A percentile compares a stretch with the other conserved stretches of the same genome.
Conservation (phyloP, 1,284 basidiomycete genomes). For the Cryptococcus wingfieldii region DNA sequence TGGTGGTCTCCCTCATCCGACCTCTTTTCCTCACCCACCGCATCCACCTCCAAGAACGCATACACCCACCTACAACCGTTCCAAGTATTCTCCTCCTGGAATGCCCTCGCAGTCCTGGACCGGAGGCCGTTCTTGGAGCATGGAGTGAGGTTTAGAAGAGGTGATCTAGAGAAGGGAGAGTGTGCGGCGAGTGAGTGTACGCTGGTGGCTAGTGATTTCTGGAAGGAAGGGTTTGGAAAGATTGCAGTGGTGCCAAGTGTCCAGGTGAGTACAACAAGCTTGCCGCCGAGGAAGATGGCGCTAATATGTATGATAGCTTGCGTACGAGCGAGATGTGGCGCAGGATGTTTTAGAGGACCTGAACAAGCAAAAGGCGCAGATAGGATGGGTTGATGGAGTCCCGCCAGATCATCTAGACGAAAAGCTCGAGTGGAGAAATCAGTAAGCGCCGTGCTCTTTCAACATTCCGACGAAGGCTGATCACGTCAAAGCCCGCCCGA, state of each 20-base stretch:
- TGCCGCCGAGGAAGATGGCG: neutral
- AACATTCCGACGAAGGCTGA: neutral
- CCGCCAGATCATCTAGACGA: slow-evolving; percentile 25
- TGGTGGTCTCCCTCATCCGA: slow-evolving; percentile 45
- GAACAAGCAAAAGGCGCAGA: slow-evolving; percentile 14
- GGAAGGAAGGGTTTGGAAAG: slow-evolving; percentile 38
- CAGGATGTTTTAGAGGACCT: slow-evolving; percentile 28
- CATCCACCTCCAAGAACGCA: slow-evolving; percentile 19
- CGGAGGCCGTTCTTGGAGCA: slow-evolving; percentile 39
- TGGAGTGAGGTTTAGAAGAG: slow-evolving; percentile 42
- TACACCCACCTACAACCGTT: slow-evolving; percentile 41
- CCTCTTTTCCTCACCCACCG: slow-evolving; percentile 32
- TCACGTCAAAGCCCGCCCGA: slow-evolving; percentile 35
- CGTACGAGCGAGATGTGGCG: slow-evolving; percentile 42
- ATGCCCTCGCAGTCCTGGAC: slow-evolving; percentile 41
- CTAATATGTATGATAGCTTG: slow-evolving; percentile 23
- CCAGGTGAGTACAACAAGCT: slow-evolving; percentile 25
- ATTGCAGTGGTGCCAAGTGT: slow-evolving; percentile 48
- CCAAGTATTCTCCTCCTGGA: slow-evolving; percentile 48
- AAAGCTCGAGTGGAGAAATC: slow-evolving; percentile 18
- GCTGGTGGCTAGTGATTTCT: slow-evolving; percentile 44
- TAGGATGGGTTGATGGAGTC: slow-evolving; percentile 43
- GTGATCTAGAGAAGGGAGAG: slow-evolving; percentile 27
- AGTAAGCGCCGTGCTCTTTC: slow-evolving; percentile 19
- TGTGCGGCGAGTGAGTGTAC: slow-evolving; percentile 47